Percentiles rank a stretch among this genome's conserved stretches.
Conservation (phyloP, 805 yeast genomes). For the Ogataea siamensis region DNA sequence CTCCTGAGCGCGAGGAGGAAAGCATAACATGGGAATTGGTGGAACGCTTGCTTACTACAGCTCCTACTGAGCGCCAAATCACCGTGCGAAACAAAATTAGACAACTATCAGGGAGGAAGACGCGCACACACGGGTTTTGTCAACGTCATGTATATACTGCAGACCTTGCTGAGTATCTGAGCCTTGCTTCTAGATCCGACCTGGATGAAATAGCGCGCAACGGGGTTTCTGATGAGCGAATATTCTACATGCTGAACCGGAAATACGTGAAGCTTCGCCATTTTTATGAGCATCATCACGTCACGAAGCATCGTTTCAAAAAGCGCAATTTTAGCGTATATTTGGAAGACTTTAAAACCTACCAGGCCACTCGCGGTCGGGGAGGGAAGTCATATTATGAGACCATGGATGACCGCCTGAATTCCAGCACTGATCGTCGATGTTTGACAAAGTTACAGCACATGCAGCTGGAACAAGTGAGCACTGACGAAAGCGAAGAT, state of each 20-base stretch:
- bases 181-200: constrained; percentile 25
- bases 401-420: constrained; percentile 19
- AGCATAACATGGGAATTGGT: constrained; percentile 19
- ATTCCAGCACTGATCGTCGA: constrained; percentile 13
- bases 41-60: constrained; percentile 6
- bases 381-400: constrained; percentile 30
- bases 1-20: constrained; percentile 21
- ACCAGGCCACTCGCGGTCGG: constrained; percentile 23
- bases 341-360: constrained; percentile 31
- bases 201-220: constrained; percentile 24
- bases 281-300: constrained; percentile 27
- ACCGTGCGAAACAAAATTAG: not conserved
- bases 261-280: constrained; percentile 29
- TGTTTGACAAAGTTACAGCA: constrained; percentile 14
- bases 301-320: constrained; percentile 31
- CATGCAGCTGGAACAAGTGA: constrained; percentile 18
- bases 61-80: not conserved
- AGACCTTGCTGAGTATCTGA: constrained; percentile 34
- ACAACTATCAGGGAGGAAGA: constrained; percentile 11
- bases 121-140: constrained; percentile 28
- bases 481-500: constrained; percentile 17
- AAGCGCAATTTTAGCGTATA: constrained; percentile 29
- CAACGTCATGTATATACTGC: constrained; percentile 37
- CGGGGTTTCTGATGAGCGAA: constrained; percentile 27
- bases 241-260: constrained; percentile 29